Evolutionary conservation across 2,329 filamentous ascomycete genomes (phyloP), one percentile per base, ranked within the genome.

Genomic region (Calonectria pteridis): DNA sequence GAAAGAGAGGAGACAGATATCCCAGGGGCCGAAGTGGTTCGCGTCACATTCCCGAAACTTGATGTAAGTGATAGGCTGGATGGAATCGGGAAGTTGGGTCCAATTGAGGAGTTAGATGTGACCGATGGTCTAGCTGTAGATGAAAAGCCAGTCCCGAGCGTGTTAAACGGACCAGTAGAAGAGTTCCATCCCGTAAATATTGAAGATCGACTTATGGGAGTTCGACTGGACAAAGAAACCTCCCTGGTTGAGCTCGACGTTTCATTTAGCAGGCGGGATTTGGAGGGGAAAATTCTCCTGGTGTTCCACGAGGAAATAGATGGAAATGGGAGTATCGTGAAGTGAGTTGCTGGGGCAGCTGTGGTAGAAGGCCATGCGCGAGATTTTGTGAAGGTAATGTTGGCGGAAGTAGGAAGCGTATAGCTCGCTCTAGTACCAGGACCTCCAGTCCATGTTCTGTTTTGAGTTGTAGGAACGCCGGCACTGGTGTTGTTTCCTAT

Each of bases 161-260:
- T 26, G 35, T 28, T 67, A 1, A 10, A 29, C 5, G 63, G 29
- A 20, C 33, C 29, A 1, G 55, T 9, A 3, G 72, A 71, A n/a
- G 58, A 69, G 59, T 71, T 73, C 72, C 62, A 73, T 7, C 51
- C 35, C 0, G 59, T 13, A 29, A 67, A 67, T 14, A 26, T 28
- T 16, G 69, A 51, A 7, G 50, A 40, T 4, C 28, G 67, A 13
- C 26, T n/a, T 11, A 23, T 18, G 16, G 58, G 13, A 35, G 40
- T 66, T 14, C 35, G 40, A 4, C n/a, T n/a, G 4, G 26, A 31
- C 10, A 29, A 29, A 26, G 50, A 59, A 4, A 40, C 20, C 20
- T 10, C 11, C 4, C 6, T 20, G 7, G 40, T 33, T 9, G 40
- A n/a, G 14, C 13, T 33, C 29, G 40, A 62, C 6, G 68, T 71